phyloP scores from a whole-genome alignment of 2,329 filamentous ascomycete genomes.

The Aspergillus sp. region DNA sequence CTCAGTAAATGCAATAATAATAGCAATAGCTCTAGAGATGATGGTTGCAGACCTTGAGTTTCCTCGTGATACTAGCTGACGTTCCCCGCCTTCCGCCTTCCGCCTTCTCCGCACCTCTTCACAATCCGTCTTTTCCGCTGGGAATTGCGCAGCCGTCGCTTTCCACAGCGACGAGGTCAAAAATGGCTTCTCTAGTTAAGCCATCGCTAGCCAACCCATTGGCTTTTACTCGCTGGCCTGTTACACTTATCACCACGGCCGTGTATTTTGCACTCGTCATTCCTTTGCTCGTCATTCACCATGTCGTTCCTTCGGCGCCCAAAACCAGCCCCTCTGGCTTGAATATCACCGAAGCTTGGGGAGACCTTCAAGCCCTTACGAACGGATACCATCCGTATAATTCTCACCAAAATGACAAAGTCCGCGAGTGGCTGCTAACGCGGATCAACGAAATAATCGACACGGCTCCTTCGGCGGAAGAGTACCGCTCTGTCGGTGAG shows the following conservation, averaged over 20 bases:
- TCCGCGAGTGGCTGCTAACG: slow-evolving; percentile 69
- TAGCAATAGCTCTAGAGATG: too few species aligned
- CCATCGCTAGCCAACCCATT: slow-evolving; percentile 44
- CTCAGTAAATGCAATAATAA: too few species aligned
- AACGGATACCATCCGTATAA: slow-evolving; percentile 82
- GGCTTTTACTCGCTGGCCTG: slow-evolving; percentile 74
- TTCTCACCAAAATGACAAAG: slow-evolving; percentile 72
- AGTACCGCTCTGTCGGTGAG: slow-evolving; percentile 12
- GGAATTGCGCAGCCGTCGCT: too few species aligned
- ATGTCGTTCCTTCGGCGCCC: slow-evolving; percentile 67
- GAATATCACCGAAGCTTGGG: slow-evolving; percentile 82
- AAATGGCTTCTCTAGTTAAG: background rate
- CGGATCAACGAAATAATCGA: slow-evolving; percentile 67
- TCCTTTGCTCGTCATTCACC: slow-evolving; percentile 68
- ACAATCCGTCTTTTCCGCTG: too few species aligned
- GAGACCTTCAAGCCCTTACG: slow-evolving; percentile 72
- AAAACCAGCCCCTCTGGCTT: slow-evolving; percentile 57
- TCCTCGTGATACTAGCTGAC: too few species aligned
- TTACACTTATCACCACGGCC: slow-evolving; percentile 71
- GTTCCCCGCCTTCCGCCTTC: too few species aligned
- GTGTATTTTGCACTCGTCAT: slow-evolving; percentile 75
- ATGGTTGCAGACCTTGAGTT: too few species aligned
- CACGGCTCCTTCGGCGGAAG: slow-evolving; percentile 44
- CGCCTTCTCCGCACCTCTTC: too few species aligned
- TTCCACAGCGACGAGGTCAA: too few species aligned